Evolutionary conservation across 2,329 filamentous ascomycete species (phyloP), one percentile per base, ranked within the genome.

Genomic region (Orbilia brochopaga): DNA sequence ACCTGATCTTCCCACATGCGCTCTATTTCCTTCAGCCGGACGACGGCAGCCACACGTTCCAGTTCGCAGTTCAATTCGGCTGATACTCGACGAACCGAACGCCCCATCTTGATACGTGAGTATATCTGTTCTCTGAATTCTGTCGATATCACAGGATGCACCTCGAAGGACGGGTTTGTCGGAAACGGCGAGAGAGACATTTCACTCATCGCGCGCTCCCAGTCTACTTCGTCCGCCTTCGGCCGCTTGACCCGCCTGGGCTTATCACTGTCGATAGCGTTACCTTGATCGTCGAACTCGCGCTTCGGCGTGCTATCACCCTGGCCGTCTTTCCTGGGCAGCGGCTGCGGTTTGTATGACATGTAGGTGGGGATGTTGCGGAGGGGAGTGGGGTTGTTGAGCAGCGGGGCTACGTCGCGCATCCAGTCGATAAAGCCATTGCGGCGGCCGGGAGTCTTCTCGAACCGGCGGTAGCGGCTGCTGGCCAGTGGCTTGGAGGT

Each of bases 11-110:
- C 79, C 90, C 88, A 92, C 75, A 88, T 83, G 81, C 89, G 91
- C 82, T 97, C 91, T 75, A 96, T 83, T 79, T 91, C 87, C 82
- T 93, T 93, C 77, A 97, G 82, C 76, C 92, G 83, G 69, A 96
- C 89, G 19, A 96, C 90, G 21, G 92, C 92, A 27, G 88, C 92
- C 17, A 96, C 89, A 76, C 92, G 85, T 77, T 90, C 86, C 80
- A 96, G 88, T 77, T 94, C 91, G 23, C 96, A 86, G 27, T 87
- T 86, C 76, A 90, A 85, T 77, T 91, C 85, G 0, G 89, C 88
- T 77, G 90, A 92, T 19, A 95, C 90, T 48, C 85, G 85, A 77
- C 91, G 88, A 73, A 96, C 82, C 64, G 88, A 86, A 79, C 88
- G 83, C 69, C 88, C 88, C 13, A 86, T 79, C n/a, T 80, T 78